Percentiles rank a stretch among this genome's conserved stretches.
These are phyloP conservation scores for Chlamydomonas sphaeroides DNA, from an alignment of 139 green algal genomes.

Conservation along the genomic window DNA sequence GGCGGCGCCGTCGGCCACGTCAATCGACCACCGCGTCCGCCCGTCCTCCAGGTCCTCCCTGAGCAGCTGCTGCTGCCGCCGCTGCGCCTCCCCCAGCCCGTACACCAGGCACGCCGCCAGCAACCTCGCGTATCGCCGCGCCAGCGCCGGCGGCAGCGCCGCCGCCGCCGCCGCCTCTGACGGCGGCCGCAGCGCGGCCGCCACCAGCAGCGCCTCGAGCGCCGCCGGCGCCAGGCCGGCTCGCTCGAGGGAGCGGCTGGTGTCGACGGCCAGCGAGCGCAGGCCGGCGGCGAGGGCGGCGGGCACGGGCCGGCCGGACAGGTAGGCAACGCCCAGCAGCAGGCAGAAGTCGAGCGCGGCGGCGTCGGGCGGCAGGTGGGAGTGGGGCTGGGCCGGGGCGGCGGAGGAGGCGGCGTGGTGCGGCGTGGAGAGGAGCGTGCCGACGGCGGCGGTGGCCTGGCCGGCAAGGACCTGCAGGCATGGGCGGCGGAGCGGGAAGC, in stretches of 20 bases:
- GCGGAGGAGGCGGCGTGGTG: background rate
- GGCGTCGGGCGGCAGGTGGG: background rate
- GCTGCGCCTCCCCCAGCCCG: constrained; percentile 11
- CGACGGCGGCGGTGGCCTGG: background rate
- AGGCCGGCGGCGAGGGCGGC: constrained; percentile 3
- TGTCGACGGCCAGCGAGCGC: constrained; percentile 21
- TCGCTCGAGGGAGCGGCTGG: constrained; percentile 25
- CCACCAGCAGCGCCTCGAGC: constrained; percentile 51
- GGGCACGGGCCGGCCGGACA: constrained; percentile 24
- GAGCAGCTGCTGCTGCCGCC: constrained; percentile 13
- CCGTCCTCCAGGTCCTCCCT: background rate
- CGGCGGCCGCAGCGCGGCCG: constrained; percentile 37
- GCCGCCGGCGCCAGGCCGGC: constrained; percentile 46
- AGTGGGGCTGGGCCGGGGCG: background rate
- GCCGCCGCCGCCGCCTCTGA: background rate
- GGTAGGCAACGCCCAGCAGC: constrained; percentile 23
- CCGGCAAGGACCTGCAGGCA: background rate
- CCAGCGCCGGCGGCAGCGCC: constrained; percentile 1
- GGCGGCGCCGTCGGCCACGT: background rate
- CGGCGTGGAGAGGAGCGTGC: background rate
- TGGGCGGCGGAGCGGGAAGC: too few relatives aligned
- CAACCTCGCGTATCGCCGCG: constrained; percentile 15
- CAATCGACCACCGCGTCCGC: too few relatives aligned
- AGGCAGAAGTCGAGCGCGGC: constrained; percentile 46
- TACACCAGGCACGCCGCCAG: constrained; percentile 10